Evolutionary conservation across 2,329 filamentous ascomycete genomes (phyloP).

Genomic region (Epichloe bromicola): DNA sequence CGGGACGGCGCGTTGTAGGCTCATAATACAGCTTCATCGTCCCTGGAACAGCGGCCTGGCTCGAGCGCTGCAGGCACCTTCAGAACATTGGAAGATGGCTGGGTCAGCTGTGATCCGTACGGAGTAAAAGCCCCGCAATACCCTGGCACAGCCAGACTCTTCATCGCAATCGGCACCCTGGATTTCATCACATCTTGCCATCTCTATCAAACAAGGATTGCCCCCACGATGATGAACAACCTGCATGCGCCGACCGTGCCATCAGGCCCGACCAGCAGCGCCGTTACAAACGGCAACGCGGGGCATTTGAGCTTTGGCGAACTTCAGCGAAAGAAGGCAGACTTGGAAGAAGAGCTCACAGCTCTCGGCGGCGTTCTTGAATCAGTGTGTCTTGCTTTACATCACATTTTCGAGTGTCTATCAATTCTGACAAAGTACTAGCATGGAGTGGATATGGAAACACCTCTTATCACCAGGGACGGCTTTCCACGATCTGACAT

Average conservation of each 20-base stretch:
- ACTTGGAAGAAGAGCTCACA: slow-evolving; percentile 74
- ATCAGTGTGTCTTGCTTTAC: slow-evolving; percentile 45
- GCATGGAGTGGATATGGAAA: slow-evolving; percentile 92
- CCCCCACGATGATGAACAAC: slow-evolving; percentile 38
- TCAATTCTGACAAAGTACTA: slow-evolving; percentile 25
- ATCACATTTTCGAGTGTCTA: not conserved
- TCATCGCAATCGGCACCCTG: not conserved
- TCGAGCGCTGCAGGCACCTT: too few species aligned
- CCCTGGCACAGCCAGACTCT: not conserved
- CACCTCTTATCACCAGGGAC: slow-evolving; percentile 72
- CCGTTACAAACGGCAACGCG: slow-evolving; percentile 45
- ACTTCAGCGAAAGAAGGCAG: slow-evolving; percentile 73
- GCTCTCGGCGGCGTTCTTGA: slow-evolving; percentile 78
- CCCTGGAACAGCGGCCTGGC: too few species aligned
- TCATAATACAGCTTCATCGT: too few species aligned
- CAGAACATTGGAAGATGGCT: too few species aligned
- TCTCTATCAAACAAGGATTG: not conserved
- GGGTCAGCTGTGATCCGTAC: not conserved
- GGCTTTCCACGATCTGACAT: slow-evolving; percentile 89
- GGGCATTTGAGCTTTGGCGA: slow-evolving; percentile 59
- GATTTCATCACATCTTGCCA: not conserved
- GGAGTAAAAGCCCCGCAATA: not conserved
- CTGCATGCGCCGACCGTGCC: slow-evolving; percentile 47
- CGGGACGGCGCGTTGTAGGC: too few species aligned
- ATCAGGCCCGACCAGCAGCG: slow-evolving; percentile 61